Evolutionary conservation across 768 basidiomycete genomes (phyloP).

Genomic region (Sarcodon sp.): DNA sequence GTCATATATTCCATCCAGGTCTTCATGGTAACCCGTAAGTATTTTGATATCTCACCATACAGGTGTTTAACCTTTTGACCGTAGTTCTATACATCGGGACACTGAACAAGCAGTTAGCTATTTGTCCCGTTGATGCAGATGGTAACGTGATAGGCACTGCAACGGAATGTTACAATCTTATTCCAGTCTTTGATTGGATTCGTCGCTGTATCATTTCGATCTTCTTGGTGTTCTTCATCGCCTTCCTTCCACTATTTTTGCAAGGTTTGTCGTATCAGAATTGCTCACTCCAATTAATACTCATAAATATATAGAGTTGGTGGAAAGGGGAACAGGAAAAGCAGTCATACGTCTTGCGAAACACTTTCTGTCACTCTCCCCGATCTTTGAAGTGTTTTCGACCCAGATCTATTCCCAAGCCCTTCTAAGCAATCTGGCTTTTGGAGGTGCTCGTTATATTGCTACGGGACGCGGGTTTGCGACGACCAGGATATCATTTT

Average conservation of each 20-base stretch:
- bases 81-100: conserved; percentile 90
- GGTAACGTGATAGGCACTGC: conserved; percentile 77
- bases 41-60: neutral
- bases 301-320: conserved; percentile 49
- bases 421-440: conserved; percentile 92
- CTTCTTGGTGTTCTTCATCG: conserved; percentile 98
- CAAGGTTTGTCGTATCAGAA: conserved; percentile 51
- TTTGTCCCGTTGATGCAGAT: conserved; percentile 77
- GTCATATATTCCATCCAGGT: conserved; percentile 97
- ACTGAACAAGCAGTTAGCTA: conserved; percentile 82
- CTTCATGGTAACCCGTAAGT: conserved; percentile 91
- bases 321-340: conserved; percentile 92
- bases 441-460: conserved; percentile 97
- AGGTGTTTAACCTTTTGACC: conserved; percentile 5
- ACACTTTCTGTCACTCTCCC: conserved; percentile 94
- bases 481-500: conserved; percentile 91
- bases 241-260: conserved; percentile 91
- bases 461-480: conserved; percentile 99
- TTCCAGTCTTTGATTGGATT: conserved; percentile 97
- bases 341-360: conserved; percentile 90
- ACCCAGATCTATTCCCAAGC: conserved; percentile 98
- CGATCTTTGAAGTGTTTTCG: conserved; percentile 97
- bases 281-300: neutral
- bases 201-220: conserved; percentile 93
- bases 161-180: conserved; percentile 89